Conservation (phyloP, 176 grass and related monocot species). For the Cenchrus fungigraminus region DNA sequence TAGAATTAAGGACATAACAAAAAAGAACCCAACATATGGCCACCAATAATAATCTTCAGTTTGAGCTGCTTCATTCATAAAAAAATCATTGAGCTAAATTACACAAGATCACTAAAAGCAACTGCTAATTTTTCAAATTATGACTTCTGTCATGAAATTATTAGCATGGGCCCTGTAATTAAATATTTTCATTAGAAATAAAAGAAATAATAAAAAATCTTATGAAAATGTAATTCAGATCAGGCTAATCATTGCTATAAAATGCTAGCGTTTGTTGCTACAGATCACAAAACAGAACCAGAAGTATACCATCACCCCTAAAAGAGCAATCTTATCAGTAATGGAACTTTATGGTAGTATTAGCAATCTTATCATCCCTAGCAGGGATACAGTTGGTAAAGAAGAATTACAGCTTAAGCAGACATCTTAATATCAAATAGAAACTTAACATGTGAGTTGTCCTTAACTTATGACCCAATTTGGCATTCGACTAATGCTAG, state of each 20-base stretch:
- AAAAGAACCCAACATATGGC: constrained; percentile 24
- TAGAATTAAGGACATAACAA: constrained; percentile 53
- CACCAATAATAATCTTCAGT: constrained; percentile 8
- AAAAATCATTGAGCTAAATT: not conserved
- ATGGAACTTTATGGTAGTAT: no score
- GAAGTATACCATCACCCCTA: no score
- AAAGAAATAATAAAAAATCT: not conserved
- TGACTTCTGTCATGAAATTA: not conserved
- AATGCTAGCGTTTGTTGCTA: not conserved
- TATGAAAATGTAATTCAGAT: constrained; percentile 1
- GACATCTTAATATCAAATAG: no score
- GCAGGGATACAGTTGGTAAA: no score
- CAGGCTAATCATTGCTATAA: not conserved
- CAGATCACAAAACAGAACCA: no score
- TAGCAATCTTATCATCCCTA: no score
- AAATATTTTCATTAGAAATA: not conserved
- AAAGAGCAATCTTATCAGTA: no score
- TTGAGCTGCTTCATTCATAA: not conserved
- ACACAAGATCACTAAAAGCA: not conserved
- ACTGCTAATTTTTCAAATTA: constrained; percentile 7
- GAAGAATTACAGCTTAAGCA: no score
- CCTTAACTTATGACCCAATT: no score
- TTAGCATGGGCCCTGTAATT: no score
- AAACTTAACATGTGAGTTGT: no score
- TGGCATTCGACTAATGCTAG: no score